Evolutionary conservation across 345 rosid genomes (phyloP).

Genomic region (Lepidium africanum): DNA sequence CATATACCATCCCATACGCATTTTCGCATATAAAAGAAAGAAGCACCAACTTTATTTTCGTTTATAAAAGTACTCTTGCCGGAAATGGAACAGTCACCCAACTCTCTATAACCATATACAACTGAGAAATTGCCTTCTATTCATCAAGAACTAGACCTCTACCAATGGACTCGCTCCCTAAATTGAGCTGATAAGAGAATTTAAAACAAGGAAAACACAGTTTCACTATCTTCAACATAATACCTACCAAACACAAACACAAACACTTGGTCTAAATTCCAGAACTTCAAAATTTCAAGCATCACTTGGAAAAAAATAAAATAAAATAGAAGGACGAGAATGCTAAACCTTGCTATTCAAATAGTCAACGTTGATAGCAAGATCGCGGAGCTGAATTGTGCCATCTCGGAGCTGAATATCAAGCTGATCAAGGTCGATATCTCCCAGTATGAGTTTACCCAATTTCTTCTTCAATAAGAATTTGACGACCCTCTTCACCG

Average conservation of each 20-base stretch:
- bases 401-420: slow-evolving; percentile 87
- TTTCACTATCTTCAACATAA: background rate
- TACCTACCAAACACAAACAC: background rate
- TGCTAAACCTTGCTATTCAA: slow-evolving; percentile 55
- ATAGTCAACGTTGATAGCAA: slow-evolving; percentile 82
- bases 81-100: background rate
- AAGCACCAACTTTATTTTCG: background rate
- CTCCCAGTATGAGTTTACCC: slow-evolving; percentile 75
- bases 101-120: background rate
- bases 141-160: background rate
- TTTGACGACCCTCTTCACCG: slow-evolving; percentile 74
- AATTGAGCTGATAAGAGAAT: background rate
- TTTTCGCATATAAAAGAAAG: background rate
- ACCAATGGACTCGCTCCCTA: background rate
- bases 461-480: slow-evolving; percentile 87
- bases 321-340: background rate
- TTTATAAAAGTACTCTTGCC: background rate
- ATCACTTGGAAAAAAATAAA: background rate
- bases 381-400: slow-evolving; percentile 65
- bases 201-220: background rate
- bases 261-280: background rate
- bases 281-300: background rate
- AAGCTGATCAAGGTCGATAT: slow-evolving; percentile 87
- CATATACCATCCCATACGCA: background rate
- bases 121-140: background rate